Evolutionary conservation across 805 yeast species (phyloP), one percentile per base, ranked within the genome.

Genomic region (Myxozyma kluyveri): DNA sequence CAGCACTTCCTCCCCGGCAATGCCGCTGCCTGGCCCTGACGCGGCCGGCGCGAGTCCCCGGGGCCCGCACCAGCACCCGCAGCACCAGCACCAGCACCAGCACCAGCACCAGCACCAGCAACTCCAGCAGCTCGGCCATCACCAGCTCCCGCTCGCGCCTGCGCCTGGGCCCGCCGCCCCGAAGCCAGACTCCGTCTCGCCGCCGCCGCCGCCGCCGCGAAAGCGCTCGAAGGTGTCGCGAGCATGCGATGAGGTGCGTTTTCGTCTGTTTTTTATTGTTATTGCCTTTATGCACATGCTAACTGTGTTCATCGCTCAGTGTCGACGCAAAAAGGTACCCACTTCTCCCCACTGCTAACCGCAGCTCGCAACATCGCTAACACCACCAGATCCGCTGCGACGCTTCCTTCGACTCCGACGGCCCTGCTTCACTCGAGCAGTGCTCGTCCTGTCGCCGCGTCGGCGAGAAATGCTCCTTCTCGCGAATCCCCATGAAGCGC

Each of bases 401-500:
- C 42, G 64, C 64, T 12, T 48, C 65, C 24, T 68, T 65, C 27
- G 65, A 63, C 24, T 62, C 57, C 18, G 55, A 59, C 3, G n/a
- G n/a, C n/a, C n/a, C n/a, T n/a, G n/a, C n/a, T n/a, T n/a, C n/a
- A n/a, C 58, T 64, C 14, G 56, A 47, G 19, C 58, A 42, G n/a
- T 81, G 86, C 66, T 70, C 76, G 27, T 77, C 79, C 49, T 81
- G 86, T 66, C 62, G 67, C 19, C 75, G 80, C 47, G 72, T 75
- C 40, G 74, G 74, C 57, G 82, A 77, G 26, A 67, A 66, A 24
- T 81, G 86, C 67, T 70, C 80, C 6, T 81, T 80, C 60, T 72
- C 78, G 22, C 70, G 85, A 31, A 69, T 77, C 23, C 86, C 84
- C 24, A 68, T 81, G 63, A 81, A 81, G 58, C 69, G 86, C 48